Conservation (phyloP, 805 yeast genomes). For the Saccharomycopsis olivae region DNA sequence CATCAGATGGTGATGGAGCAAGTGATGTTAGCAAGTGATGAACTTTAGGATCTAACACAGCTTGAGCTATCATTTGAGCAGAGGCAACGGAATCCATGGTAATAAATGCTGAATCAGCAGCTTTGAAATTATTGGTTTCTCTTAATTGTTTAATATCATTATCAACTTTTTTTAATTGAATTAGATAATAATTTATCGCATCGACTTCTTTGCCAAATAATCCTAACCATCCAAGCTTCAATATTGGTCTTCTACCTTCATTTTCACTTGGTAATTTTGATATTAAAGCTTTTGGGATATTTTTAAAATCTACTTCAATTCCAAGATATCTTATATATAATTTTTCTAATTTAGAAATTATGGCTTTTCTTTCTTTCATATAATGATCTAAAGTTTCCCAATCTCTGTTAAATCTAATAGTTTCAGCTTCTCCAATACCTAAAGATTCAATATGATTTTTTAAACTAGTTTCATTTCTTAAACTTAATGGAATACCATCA, state of each 20-base stretch:
- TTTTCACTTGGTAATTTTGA: conserved; percentile 4
- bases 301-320: conserved; percentile 8
- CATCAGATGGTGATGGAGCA: conserved; percentile 95
- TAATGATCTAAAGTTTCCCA: conserved; percentile 17
- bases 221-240: conserved; percentile 18
- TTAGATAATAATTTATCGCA: conserved; percentile 27
- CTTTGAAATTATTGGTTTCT: conserved; percentile 28
- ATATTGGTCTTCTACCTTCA: conserved; percentile 20
- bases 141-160: conserved; percentile 27
- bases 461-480: conserved; percentile 34
- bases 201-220: conserved; percentile 24
- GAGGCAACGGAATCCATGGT: conserved; percentile 93
- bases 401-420: conserved; percentile 23
- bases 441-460: conserved; percentile 42
- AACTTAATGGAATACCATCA: conserved; percentile 40
- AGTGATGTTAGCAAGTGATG: conserved; percentile 68
- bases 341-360: conserved; percentile 51
- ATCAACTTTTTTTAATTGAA: conserved; percentile 29
- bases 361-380: conserved; percentile 32
- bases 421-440: conserved; percentile 45
- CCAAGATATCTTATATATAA: conserved; percentile 64
- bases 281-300: conserved; percentile 12
- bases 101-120: conserved; percentile 56
- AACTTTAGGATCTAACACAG: conserved; percentile 83
- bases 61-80: conserved; percentile 95